Conservation (phyloP, 495 filamentous ascomycete species). For the Tuber indicum region DNA sequence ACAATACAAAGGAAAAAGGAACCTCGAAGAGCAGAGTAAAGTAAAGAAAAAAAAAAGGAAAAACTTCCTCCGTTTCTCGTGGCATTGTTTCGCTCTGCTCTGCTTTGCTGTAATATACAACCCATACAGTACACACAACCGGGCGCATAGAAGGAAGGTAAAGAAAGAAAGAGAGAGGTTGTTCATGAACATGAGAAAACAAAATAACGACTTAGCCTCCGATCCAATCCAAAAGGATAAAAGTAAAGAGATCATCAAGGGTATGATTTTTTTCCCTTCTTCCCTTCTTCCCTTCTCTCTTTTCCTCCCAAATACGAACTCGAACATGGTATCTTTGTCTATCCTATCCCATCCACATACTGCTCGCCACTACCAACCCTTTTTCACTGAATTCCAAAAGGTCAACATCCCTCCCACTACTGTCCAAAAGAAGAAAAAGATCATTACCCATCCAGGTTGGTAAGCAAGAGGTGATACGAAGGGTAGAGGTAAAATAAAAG, state of each 20-base stretch:
- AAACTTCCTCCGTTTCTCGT: neutral
- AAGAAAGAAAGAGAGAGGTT: neutral
- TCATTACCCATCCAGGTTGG: slow-evolving; percentile 6
- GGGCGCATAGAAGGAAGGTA: neutral
- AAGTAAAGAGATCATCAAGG: neutral
- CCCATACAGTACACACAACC: neutral
- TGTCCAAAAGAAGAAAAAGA: neutral
- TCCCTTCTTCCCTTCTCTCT: neutral
- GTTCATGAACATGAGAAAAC: neutral
- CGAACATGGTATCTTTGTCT: neutral
- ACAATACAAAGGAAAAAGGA: neutral
- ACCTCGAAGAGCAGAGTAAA: neutral
- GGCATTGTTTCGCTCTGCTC: neutral
- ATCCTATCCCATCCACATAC: neutral
- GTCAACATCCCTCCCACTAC: slow-evolving; percentile 4
- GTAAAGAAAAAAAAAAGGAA: neutral
- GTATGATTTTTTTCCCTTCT: neutral
- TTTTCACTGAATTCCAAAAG: slow-evolving; percentile 12
- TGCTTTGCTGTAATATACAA: slow-evolving; percentile 3
- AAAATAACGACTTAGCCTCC: neutral
- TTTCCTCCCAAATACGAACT: neutral
- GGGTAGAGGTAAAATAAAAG: neutral
- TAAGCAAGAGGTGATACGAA: neutral
- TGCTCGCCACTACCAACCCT: neutral
- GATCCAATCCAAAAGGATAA: neutral